Evolutionary conservation across 1,284 basidiomycete genomes (phyloP).

Genomic region (Cryptococcus jaspeensis): DNA sequence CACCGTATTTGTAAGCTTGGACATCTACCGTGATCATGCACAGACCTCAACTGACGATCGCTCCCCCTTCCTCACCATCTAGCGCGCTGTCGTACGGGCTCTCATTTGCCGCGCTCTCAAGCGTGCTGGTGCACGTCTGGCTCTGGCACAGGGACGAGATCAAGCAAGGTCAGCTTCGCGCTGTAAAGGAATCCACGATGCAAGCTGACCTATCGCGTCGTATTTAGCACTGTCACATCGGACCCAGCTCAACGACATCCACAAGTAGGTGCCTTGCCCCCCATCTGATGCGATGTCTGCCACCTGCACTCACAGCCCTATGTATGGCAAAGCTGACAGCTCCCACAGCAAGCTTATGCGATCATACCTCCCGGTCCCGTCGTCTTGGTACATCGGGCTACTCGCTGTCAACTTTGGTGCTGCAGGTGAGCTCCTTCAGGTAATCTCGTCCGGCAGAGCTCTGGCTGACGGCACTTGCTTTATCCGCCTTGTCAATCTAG

Average conservation of each 20-base stretch:
- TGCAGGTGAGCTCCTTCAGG: slow-evolving; percentile 28
- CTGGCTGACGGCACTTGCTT: neutral
- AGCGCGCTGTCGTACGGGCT: slow-evolving; percentile 51
- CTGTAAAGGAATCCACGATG: neutral
- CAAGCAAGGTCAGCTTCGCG: slow-evolving; percentile 34
- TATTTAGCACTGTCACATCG: slow-evolving; percentile 46
- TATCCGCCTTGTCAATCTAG: slow-evolving; percentile 4
- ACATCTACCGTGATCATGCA: no score
- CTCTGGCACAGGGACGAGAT: slow-evolving; percentile 57
- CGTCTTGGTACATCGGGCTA: slow-evolving; percentile 47
- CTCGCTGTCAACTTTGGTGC: slow-evolving; percentile 45
- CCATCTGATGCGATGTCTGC: neutral
- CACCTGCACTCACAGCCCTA: neutral
- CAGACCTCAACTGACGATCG: slow-evolving; percentile 5
- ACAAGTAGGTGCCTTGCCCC: slow-evolving; percentile 42
- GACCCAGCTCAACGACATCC: slow-evolving; percentile 42
- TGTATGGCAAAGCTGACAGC: neutral
- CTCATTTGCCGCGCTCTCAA: slow-evolving; percentile 55
- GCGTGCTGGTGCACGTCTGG: slow-evolving; percentile 55
- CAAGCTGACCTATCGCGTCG: neutral
- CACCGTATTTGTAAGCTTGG: slow-evolving; percentile 53
- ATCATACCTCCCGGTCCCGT: slow-evolving; percentile 44
- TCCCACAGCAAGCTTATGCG: slow-evolving; percentile 45
- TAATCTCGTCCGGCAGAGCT: neutral
- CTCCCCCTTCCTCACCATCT: neutral